Evolutionary conservation across 2,329 filamentous ascomycete genomes (phyloP).

Genomic region (Ophiocordyceps unilateralis): DNA sequence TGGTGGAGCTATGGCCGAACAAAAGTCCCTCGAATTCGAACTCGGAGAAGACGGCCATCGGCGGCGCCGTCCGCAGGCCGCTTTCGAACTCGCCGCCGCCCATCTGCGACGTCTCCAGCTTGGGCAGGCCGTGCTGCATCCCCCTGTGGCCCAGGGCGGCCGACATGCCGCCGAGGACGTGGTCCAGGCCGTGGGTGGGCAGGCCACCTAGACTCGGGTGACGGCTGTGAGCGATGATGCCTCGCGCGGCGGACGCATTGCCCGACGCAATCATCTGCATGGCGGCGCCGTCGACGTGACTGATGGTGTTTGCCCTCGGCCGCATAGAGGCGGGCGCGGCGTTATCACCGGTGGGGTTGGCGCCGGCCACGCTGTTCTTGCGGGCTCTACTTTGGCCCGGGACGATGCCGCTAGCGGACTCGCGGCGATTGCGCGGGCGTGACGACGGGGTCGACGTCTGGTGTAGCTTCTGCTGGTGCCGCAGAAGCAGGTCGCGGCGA

Average conservation of each 20-base stretch:
- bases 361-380: constrained; percentile 73
- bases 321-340: constrained; percentile 46
- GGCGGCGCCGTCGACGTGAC: constrained; percentile 66
- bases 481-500: constrained; percentile 72
- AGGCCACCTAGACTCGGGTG: constrained; percentile 61
- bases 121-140: constrained; percentile 52
- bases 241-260: constrained; percentile 32
- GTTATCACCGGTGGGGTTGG: constrained; percentile 24
- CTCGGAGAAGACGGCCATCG: constrained; percentile 44
- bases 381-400: constrained; percentile 58
- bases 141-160: constrained; percentile 48
- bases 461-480: constrained; percentile 97
- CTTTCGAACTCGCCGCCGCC: constrained; percentile 45
- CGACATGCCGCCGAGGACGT: constrained; percentile 60
- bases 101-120: constrained; percentile 64
- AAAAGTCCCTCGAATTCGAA: constrained; percentile 32
- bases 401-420: constrained; percentile 64
- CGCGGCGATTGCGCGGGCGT: constrained; percentile 71
- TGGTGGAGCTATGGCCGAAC: constrained; percentile 49
- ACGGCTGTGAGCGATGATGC: constrained; percentile 43
- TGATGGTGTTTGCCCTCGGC: constrained; percentile 89
- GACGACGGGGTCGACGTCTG: constrained; percentile 80
- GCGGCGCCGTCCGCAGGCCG: constrained; percentile 64
- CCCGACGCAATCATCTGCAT: constrained; percentile 54
- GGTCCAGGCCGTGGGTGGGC: constrained; percentile 37